Evolutionary conservation across 176 grass and related monocot species (phyloP), one percentile per base, ranked within the genome.

Genomic region (Aegilops bicornis): DNA sequence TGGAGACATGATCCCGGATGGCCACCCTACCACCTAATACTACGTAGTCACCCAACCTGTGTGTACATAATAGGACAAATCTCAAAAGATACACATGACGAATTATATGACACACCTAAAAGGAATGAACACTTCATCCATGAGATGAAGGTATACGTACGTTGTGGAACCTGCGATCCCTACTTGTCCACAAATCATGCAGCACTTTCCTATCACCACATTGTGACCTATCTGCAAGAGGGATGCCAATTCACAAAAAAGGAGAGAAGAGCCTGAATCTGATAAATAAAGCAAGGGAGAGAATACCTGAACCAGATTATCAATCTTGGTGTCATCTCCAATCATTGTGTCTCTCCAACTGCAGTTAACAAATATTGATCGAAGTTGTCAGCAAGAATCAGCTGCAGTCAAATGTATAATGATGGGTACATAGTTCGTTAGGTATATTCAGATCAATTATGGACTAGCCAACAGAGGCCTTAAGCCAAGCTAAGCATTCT

Each of bases 281-380:
- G 86, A 52, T 20, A 4, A 87, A 1, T 47, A 43, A 77, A 54
- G 47, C 8, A 73, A 14, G 40, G 65, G 33, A 29, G 12, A 70
- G 32, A n/a, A 24, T 72, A 98, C 96, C 90, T 98, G 93, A 70
- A 96, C 96, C 27, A 98, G 87, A 90, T 98, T 98, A 80, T 98
- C 96, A 87, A 98, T 92, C 82, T 98, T 98, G 20, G 92, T 98
- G 77, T 92, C 81, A 90, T 96, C 82, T 85, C 93, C 93, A 54
- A 98, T 91, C 15, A 91, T 25, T 47, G 92, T 96, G 54, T 98
- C 93, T 88, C 96, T 91, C 96, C 96, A 98, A 62, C 96, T 96
- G 80, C 71, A 88, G 24, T 75, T 30, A 19, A 74, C 48, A 86
- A 29, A 81, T 47, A 71, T 59, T 24, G 17, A 58, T 14, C 0